Conservation (phyloP, 306 rosid species). For the Prunus fruticosa region DNA sequence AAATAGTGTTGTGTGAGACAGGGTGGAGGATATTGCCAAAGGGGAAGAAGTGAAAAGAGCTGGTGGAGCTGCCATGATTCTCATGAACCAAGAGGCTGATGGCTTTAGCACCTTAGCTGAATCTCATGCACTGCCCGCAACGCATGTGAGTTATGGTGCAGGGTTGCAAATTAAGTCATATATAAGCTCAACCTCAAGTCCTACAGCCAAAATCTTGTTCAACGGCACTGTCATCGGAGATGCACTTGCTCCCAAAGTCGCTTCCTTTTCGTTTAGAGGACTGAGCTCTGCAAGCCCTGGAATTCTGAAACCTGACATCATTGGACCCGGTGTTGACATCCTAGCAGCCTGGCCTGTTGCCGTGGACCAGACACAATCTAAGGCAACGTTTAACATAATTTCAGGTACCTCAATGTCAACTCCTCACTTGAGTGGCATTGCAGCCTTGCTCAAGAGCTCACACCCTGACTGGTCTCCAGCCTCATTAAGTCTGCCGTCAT, state of each 20-base stretch:
- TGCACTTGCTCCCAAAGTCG: constrained; percentile 38
- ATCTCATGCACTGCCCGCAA: too few relatives aligned
- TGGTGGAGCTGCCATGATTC: too few relatives aligned
- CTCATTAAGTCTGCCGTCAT: constrained; percentile 45
- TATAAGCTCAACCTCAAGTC: constrained; percentile 20
- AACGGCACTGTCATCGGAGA: constrained; percentile 51
- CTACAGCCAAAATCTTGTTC: constrained; percentile 42
- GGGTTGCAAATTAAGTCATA: constrained; percentile 1
- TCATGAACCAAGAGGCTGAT: too few relatives aligned
- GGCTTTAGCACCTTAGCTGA: too few relatives aligned
- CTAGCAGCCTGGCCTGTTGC: constrained; percentile 53
- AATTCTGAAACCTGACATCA: constrained; percentile 59
- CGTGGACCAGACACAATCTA: constrained; percentile 22
- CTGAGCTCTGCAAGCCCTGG: constrained; percentile 47
- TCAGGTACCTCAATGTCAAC: constrained; percentile 60
- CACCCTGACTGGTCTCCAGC: constrained; percentile 7
- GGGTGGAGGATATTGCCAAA: too few relatives aligned
- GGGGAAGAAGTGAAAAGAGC: too few relatives aligned
- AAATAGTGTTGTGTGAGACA: too few relatives aligned
- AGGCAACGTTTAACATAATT: constrained; percentile 19
- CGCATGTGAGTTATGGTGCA: too few relatives aligned
- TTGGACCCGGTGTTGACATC: constrained; percentile 60
- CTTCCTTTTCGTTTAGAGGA: constrained; percentile 57
- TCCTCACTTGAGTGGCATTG: constrained; percentile 57
- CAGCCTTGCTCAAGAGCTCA: constrained; percentile 44